phyloP scores from a whole-genome alignment of 176 grass and related monocot species.

The Cymbopogon citratus region DNA sequence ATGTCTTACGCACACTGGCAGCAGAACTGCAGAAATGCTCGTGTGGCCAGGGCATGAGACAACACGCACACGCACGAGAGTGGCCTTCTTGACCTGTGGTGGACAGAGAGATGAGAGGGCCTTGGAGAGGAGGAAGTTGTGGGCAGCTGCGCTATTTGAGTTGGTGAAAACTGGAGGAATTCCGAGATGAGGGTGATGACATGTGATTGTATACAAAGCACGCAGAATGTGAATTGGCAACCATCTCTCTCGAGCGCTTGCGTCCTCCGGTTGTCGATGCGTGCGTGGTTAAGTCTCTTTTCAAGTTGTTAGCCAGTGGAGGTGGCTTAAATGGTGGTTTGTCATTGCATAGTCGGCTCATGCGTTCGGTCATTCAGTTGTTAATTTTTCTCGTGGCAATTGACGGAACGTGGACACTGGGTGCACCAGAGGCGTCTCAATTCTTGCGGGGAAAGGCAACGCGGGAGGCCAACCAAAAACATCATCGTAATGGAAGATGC shows the following conservation, averaged over 20 bases:
- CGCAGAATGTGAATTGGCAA: slow-evolving; percentile 13
- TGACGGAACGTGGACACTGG: slow-evolving; percentile 14
- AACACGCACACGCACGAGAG: neutral
- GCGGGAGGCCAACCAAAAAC: neutral
- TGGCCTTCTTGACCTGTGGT: neutral
- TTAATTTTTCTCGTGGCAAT: neutral
- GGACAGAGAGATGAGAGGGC: neutral
- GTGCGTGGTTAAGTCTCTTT: neutral
- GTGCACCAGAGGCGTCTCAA: neutral
- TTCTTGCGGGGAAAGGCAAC: slow-evolving; percentile 20
- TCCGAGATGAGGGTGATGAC: neutral
- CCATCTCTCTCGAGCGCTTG: neutral
- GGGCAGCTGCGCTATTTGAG: slow-evolving; percentile 16
- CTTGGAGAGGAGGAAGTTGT: neutral
- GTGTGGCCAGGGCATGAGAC: neutral
- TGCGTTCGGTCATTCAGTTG: neutral
- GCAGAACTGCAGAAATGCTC: neutral
- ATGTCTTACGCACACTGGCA: neutral
- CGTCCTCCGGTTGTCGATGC: neutral
- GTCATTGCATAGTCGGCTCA: neutral
- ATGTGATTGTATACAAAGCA: neutral
- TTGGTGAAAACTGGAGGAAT: neutral
- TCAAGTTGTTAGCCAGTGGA: neutral
- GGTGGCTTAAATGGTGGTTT: neutral
- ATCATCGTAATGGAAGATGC: neutral